phyloP scores from a whole-genome alignment of 805 yeast species.

The Candida pseudofarinosa region DNA sequence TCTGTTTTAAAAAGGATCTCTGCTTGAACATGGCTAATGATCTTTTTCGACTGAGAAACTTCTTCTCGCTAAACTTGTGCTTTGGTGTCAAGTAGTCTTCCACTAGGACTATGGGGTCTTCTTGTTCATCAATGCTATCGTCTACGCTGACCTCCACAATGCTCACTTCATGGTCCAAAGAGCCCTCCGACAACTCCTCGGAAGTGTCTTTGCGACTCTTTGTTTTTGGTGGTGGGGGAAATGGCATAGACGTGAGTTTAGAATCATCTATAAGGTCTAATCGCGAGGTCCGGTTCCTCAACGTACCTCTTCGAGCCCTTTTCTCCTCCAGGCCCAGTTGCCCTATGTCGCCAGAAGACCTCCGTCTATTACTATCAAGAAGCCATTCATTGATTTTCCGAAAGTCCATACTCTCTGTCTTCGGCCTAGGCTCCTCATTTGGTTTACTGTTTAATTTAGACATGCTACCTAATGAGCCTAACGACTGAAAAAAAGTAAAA shows the following conservation, averaged over 20 bases:
- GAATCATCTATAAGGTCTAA: constrained; percentile 47
- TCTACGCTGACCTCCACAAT: not conserved
- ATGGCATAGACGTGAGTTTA: constrained; percentile 47
- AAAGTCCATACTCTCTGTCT: not conserved
- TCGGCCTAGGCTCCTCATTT: not conserved
- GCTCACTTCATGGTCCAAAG: not conserved
- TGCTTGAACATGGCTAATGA: constrained; percentile 39
- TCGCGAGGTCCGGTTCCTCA: constrained; percentile 35
- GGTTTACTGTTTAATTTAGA: not conserved
- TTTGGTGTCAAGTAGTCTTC: constrained; percentile 49
- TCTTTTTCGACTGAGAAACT: constrained; percentile 19
- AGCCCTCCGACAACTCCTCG: not conserved
- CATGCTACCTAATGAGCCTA: not conserved
- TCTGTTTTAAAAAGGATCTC: constrained; percentile 2
- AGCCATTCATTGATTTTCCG: not conserved
- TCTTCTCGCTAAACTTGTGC: constrained; percentile 15
- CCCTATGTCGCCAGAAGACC: not conserved
- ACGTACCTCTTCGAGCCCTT: not conserved
- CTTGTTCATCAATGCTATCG: constrained; percentile 12
- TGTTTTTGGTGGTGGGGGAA: constrained; percentile 43
- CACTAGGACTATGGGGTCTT: constrained; percentile 45
- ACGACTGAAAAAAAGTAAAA: too few species aligned
- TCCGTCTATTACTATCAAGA: not conserved
- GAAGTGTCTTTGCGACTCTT: not conserved
- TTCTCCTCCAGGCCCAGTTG: not conserved